Conservation (phyloP, 345 rosid genomes). For the Arabidopsis suecica region DNA sequence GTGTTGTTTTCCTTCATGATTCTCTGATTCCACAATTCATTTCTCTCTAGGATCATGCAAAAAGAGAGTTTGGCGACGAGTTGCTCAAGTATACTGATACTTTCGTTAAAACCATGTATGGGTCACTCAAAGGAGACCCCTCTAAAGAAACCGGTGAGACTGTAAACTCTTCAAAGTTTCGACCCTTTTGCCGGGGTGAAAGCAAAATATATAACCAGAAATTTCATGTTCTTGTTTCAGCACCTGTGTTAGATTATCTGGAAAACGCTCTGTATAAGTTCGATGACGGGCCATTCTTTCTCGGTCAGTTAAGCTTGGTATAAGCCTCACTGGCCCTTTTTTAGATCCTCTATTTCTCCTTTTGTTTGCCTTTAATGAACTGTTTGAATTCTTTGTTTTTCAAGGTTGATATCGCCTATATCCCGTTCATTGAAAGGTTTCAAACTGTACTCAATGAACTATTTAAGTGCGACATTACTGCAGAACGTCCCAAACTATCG, state of each 20-base stretch:
- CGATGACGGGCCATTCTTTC: conserved; percentile 90
- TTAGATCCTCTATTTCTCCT: neutral
- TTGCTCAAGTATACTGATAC: conserved; percentile 64
- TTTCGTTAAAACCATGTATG: conserved; percentile 47
- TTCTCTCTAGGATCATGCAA: conserved; percentile 68
- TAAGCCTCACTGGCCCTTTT: conserved; percentile 7
- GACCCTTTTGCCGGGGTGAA: neutral
- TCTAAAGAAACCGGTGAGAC: conserved; percentile 61
- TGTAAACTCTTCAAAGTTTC: neutral
- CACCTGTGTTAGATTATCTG: conserved; percentile 70
- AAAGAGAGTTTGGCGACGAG: conserved; percentile 65
- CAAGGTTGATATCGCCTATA: conserved; percentile 80
- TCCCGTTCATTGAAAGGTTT: conserved; percentile 72
- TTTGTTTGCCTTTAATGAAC: neutral
- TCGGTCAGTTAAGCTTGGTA: conserved; percentile 81
- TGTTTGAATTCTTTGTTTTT: conserved; percentile 20
- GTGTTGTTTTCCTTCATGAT: neutral
- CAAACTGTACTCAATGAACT: conserved; percentile 56
- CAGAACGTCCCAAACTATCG: conserved; percentile 75
- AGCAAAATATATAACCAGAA: neutral
- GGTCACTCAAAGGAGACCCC: conserved; percentile 71
- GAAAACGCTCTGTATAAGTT: conserved; percentile 71
- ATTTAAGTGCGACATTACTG: conserved; percentile 61
- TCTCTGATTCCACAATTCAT: neutral
- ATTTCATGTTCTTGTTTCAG: conserved; percentile 47